A percentile compares a stretch with the other conserved stretches of the same genome.
phyloP scores from a whole-genome alignment of 352 stramenopile species.

The Peronospora farinosa region DNA sequence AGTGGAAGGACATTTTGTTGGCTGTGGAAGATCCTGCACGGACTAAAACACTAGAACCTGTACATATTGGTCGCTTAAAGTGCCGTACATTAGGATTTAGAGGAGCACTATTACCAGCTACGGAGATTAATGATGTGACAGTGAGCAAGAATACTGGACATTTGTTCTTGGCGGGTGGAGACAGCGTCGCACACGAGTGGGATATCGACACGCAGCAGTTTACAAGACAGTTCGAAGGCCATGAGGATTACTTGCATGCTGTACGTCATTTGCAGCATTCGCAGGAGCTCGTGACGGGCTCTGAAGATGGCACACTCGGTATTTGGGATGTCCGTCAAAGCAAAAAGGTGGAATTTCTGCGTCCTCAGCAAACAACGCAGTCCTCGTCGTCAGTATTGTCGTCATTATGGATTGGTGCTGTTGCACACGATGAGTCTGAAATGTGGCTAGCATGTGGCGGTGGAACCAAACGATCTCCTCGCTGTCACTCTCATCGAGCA shows the following conservation, averaged over 20 bases:
- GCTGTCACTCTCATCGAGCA: conserved; percentile 13
- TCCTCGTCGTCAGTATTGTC: background rate
- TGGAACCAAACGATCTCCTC: conserved; percentile 31
- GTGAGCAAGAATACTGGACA: conserved; percentile 29
- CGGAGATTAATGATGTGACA: conserved; percentile 62
- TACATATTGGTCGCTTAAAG: conserved; percentile 49
- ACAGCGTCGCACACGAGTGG: conserved; percentile 57
- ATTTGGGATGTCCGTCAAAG: conserved; percentile 64
- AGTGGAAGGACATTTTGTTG: conserved; percentile 55
- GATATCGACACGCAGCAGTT: conserved; percentile 47
- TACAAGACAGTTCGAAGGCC: conserved; percentile 46
- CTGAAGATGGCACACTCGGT: conserved; percentile 63
- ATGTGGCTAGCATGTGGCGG: conserved; percentile 67
- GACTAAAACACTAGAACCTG: conserved; percentile 25
- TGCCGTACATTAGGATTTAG: conserved; percentile 52
- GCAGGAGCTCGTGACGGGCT: conserved; percentile 63
- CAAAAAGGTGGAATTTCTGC: conserved; percentile 48
- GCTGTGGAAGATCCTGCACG: conserved; percentile 28
- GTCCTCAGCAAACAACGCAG: conserved; percentile 30
- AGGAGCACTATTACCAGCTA: conserved; percentile 48
- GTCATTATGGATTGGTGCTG: conserved; percentile 46
- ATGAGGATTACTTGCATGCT: conserved; percentile 62
- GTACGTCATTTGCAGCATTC: conserved; percentile 59
- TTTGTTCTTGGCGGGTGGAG: conserved; percentile 58
- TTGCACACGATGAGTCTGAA: conserved; percentile 64